These are phyloP conservation scores for Holtermanniella nyarrowii DNA, from an alignment of 768 basidiomycete species.

Conservation along the genomic window DNA sequence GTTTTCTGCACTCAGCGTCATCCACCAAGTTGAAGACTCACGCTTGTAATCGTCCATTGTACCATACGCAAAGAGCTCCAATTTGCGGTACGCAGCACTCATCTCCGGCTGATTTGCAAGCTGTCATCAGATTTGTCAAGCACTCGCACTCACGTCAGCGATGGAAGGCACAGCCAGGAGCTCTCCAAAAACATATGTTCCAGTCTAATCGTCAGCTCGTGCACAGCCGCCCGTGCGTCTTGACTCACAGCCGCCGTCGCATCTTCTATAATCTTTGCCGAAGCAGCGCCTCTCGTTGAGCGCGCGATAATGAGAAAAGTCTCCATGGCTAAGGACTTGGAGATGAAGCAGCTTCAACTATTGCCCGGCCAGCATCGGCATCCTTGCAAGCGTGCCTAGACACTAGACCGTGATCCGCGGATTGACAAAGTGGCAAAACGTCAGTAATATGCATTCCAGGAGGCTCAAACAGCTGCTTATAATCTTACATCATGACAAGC, in stretches of 20 bases:
- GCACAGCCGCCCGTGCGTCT: neutral
- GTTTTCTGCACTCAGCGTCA: slow-evolving; percentile 48
- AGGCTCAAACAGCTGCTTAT: no score
- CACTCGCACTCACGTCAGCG: slow-evolving; percentile 56
- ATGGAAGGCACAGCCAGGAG: slow-evolving; percentile 72
- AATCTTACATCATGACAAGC: no score
- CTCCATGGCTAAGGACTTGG: no score
- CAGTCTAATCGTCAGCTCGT: slow-evolving; percentile 45
- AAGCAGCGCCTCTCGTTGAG: slow-evolving; percentile 81
- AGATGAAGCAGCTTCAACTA: neutral
- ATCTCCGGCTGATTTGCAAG: slow-evolving; percentile 50
- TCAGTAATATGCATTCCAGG: no score
- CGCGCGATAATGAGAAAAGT: slow-evolving; percentile 87
- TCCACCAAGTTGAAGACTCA: slow-evolving; percentile 26
- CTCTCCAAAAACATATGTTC: slow-evolving; percentile 86
- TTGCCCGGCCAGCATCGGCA: no score
- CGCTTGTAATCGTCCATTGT: slow-evolving; percentile 75
- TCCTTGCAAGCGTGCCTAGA: no score
- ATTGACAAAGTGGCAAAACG: no score
- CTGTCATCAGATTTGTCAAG: slow-evolving; percentile 44
- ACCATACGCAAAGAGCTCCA: slow-evolving; percentile 83
- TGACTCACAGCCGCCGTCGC: slow-evolving; percentile 59
- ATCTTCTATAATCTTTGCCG: slow-evolving; percentile 69
- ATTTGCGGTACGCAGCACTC: slow-evolving; percentile 47
- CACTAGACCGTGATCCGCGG: no score